These are phyloP conservation scores for Cryphonectria parasitica DNA, from an alignment of 2,329 filamentous ascomycete species.

Conservation along the genomic window DNA sequence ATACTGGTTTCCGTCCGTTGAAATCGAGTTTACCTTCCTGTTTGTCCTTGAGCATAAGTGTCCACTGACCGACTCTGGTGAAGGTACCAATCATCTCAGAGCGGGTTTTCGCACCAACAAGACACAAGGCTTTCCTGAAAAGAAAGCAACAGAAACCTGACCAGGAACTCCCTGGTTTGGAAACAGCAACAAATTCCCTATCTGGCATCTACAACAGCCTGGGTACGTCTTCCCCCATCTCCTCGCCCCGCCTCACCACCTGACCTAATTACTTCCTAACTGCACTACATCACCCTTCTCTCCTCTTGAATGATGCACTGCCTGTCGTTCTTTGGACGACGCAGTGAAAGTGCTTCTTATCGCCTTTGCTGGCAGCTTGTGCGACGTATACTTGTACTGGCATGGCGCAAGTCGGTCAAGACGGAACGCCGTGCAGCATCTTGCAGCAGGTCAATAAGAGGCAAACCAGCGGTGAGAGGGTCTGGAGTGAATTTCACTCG, in stretches of 20 bases:
- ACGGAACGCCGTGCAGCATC: neutral
- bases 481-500: neutral
- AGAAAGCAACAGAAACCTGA: too few species aligned
- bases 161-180: too few species aligned
- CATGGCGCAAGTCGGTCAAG: neutral
- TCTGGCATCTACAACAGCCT: neutral
- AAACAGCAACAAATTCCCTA: too few species aligned
- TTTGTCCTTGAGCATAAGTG: too few species aligned
- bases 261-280: neutral
- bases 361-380: neutral
- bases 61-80: neutral
- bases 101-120: neutral
- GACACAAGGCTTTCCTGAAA: neutral
- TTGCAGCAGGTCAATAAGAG: neutral
- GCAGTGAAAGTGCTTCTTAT: neutral
- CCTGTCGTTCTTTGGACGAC: neutral
- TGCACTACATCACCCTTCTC: neutral
- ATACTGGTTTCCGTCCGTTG: neutral
- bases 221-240: neutral
- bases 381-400: neutral
- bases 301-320: neutral
- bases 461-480: conserved; percentile 5
- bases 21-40: neutral
- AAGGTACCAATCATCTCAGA: neutral
- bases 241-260: neutral